A percentile compares a stretch with the other conserved stretches of the same genome.
These are phyloP conservation scores for Colletotrichum noveboracense DNA, from an alignment of 2,329 filamentous ascomycete genomes.

Conservation along the genomic window DNA sequence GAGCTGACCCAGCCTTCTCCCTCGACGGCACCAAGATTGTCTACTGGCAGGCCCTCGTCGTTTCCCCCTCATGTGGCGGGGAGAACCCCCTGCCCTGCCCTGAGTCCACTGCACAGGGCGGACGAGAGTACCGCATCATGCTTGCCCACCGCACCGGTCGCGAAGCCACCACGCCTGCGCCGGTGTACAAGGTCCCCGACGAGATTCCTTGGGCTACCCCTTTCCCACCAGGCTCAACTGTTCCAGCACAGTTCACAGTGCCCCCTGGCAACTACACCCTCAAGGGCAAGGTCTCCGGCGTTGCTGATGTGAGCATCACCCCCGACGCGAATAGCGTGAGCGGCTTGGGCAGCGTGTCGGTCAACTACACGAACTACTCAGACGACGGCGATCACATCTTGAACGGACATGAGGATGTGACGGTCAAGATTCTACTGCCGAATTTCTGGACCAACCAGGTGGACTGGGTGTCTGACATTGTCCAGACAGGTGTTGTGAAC, in stretches of 20 bases:
- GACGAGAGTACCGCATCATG: conserved; percentile 44
- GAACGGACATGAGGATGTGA: conserved; percentile 39
- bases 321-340: conserved; percentile 18
- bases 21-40: conserved; percentile 46
- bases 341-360: conserved; percentile 30
- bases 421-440: conserved; percentile 22
- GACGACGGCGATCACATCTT: conserved; percentile 36
- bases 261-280: conserved; percentile 25
- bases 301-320: conserved; percentile 25
- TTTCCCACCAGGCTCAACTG: conserved; percentile 29
- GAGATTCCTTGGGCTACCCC: conserved; percentile 37
- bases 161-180: conserved; percentile 24
- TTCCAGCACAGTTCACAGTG: neutral
- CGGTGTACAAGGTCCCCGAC: conserved; percentile 31
- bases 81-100: conserved; percentile 46
- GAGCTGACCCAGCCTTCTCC: conserved; percentile 48
- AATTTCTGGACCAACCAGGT: conserved; percentile 28
- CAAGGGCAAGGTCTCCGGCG: conserved; percentile 22
- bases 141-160: conserved; percentile 41
- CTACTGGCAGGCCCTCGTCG: conserved; percentile 44
- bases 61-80: conserved; percentile 47
- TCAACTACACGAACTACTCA: conserved; percentile 39
- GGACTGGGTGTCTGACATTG: conserved; percentile 44
- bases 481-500: conserved; percentile 30
- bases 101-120: conserved; percentile 40